Evolutionary conservation across 148 eudicot species (phyloP).

Genomic region (Suaeda aralocaspica): DNA sequence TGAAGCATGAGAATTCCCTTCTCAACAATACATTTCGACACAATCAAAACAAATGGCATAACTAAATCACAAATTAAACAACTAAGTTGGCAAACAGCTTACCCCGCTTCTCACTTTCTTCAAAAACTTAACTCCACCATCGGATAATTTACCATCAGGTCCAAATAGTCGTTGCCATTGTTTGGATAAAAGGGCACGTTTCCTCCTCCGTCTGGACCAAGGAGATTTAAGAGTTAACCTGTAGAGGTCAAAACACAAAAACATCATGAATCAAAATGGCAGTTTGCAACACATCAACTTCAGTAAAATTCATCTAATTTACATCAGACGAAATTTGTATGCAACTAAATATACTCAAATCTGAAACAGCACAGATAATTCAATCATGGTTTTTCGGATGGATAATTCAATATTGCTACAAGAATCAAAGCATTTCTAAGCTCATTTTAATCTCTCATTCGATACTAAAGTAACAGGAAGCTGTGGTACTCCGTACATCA

Average conservation of each 20-base stretch:
- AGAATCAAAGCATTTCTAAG: not conserved
- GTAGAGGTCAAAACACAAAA: not conserved
- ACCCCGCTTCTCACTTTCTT: constrained; percentile 77
- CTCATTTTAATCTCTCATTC: not conserved
- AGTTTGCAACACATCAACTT: not conserved
- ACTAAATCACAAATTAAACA: not conserved
- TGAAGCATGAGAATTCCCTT: not conserved
- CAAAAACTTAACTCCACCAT: constrained; percentile 65
- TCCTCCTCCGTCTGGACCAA: constrained; percentile 64
- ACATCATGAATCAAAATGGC: not conserved
- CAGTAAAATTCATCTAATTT: not conserved
- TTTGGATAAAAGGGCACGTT: constrained; percentile 49
- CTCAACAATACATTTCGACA: not conserved
- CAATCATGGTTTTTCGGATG: not conserved
- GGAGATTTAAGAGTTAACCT: constrained; percentile 67
- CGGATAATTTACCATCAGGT: constrained; percentile 52
- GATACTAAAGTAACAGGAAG: no score
- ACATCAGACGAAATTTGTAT: not conserved
- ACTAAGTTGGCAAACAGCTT: constrained; percentile 24
- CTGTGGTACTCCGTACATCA: no score
- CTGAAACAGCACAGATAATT: not conserved
- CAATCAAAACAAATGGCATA: not conserved
- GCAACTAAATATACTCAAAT: not conserved
- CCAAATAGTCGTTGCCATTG: constrained; percentile 57
- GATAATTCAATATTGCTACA: not conserved